Conservation (phyloP, 1,284 basidiomycete genomes). For the Ganoderma boninense region DNA sequence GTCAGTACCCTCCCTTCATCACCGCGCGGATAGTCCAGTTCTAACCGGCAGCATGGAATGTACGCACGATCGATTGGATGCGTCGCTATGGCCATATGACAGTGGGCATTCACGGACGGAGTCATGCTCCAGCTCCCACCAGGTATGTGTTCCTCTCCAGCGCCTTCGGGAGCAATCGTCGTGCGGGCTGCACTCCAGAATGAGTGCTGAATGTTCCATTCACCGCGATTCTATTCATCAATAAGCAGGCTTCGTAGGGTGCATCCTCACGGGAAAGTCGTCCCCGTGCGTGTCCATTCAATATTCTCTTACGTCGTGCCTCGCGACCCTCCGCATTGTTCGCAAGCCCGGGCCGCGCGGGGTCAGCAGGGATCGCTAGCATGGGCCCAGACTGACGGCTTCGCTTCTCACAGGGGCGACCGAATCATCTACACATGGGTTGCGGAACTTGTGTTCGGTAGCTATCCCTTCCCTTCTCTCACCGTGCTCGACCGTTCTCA, state of each 20-base stretch:
- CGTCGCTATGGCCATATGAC: conserved; percentile 9
- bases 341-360: neutral
- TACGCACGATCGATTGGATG: conserved; percentile 5
- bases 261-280: conserved; percentile 37
- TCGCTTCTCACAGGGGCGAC: conserved; percentile 29
- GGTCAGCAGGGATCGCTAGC: neutral
- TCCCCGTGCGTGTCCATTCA: conserved; percentile 31
- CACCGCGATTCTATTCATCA: conserved; percentile 6
- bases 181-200: neutral
- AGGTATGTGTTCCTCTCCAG: conserved; percentile 23
- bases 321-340: neutral
- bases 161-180: neutral
- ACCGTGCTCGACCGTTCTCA: conserved; percentile 1
- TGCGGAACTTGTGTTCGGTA: conserved; percentile 40
- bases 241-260: conserved; percentile 37
- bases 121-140: conserved; percentile 35
- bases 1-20: conserved; percentile 18
- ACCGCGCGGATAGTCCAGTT: neutral
- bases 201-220: conserved; percentile 1
- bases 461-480: conserved; percentile 6
- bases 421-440: conserved; percentile 41
- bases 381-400: conserved; percentile 2
- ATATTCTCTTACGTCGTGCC: conserved; percentile 1
- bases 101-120: conserved; percentile 41
- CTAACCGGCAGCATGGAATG: conserved; percentile 3